phyloP scores from a whole-genome alignment of 768 basidiomycete genomes.

The Rhizopogon vesiculosus region DNA sequence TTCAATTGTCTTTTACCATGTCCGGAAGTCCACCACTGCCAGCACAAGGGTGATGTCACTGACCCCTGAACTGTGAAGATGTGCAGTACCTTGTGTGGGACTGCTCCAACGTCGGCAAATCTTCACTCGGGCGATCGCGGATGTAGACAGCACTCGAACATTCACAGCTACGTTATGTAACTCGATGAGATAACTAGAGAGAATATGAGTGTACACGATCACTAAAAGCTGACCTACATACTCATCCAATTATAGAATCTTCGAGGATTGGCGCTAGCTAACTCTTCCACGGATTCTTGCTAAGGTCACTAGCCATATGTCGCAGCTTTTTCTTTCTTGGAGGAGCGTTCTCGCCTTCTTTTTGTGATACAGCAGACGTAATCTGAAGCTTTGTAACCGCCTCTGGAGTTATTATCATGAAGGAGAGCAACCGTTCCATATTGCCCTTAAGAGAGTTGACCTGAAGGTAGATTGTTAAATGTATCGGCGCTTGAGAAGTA shows the following conservation, averaged over 20 bases:
- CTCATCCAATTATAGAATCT: conserved; percentile 67
- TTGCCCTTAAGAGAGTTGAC: conserved; percentile 61
- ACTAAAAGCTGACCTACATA: conserved; percentile 16
- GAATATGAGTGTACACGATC: neutral
- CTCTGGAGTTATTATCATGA: conserved; percentile 27
- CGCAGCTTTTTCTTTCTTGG: conserved; percentile 27
- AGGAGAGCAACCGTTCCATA: conserved; percentile 65
- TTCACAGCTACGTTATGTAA: conserved; percentile 47
- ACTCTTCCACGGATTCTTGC: conserved; percentile 81
- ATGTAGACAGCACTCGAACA: too few species aligned
- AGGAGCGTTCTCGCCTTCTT: too few species aligned
- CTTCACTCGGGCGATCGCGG: too few species aligned
- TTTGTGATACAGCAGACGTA: too few species aligned
- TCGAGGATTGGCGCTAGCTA: conserved; percentile 64
- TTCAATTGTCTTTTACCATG: too few species aligned
- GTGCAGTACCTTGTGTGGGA: too few species aligned
- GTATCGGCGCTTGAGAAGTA: conserved; percentile 86
- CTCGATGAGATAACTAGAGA: conserved; percentile 70
- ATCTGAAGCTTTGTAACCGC: too few species aligned
- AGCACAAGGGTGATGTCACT: too few species aligned
- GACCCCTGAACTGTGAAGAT: too few species aligned
- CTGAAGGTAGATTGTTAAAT: conserved; percentile 87
- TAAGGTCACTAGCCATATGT: conserved; percentile 65
- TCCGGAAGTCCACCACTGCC: too few species aligned
- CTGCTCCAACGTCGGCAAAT: too few species aligned